Conservation (phyloP, 805 yeast genomes). For the Candida xyloterini region DNA sequence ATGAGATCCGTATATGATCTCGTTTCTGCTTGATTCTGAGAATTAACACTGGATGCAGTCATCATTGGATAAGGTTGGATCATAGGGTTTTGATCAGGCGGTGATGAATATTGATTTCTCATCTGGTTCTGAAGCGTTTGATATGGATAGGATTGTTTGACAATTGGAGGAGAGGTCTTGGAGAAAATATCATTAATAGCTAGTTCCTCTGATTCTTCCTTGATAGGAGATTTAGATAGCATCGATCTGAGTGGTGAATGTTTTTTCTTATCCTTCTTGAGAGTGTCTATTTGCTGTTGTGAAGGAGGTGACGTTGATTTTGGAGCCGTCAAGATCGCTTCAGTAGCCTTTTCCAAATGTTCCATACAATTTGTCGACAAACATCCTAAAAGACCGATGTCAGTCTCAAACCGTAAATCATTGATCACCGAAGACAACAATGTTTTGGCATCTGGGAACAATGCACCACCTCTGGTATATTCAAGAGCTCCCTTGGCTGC, state of each 20-base stretch:
- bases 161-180: slow-evolving; percentile 6
- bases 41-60: too few species aligned
- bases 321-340: slow-evolving; percentile 57
- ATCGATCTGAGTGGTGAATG: slow-evolving; percentile 24
- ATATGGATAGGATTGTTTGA: slow-evolving; percentile 7
- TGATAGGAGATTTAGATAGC: slow-evolving; percentile 10
- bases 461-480: slow-evolving; percentile 77
- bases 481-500: slow-evolving; percentile 78
- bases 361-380: slow-evolving; percentile 55
- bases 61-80: not conserved
- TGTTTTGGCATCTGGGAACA: slow-evolving; percentile 65
- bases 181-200: slow-evolving; percentile 35
- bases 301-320: slow-evolving; percentile 25
- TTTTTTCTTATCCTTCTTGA: slow-evolving; percentile 22
- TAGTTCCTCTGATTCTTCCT: slow-evolving; percentile 23
- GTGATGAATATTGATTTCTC: slow-evolving; percentile 15
- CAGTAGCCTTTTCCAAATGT: slow-evolving; percentile 56
- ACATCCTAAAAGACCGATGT: slow-evolving; percentile 56
- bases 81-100: not conserved
- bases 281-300: slow-evolving; percentile 13
- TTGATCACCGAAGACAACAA: slow-evolving; percentile 49
- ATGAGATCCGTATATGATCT: slow-evolving; percentile 31
- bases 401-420: slow-evolving; percentile 50
- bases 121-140: slow-evolving; percentile 25
- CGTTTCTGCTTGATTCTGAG: not conserved